phyloP scores from a whole-genome alignment of 2,329 filamentous ascomycete genomes.

The Penicillium sp. region DNA sequence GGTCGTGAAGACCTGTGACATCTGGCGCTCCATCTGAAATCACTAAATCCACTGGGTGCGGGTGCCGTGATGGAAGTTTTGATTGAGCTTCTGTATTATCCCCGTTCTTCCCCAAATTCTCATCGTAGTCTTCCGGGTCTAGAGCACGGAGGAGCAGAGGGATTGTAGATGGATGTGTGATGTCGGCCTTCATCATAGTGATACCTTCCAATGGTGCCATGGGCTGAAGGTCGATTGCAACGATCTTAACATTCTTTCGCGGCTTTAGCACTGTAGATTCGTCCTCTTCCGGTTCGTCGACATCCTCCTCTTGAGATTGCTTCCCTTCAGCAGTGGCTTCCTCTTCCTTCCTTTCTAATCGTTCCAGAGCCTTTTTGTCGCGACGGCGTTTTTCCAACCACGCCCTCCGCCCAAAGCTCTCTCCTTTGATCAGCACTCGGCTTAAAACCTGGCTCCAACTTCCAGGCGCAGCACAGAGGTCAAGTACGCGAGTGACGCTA shows the following conservation, averaged over 20 bases:
- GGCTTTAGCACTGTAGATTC: constrained; percentile 40
- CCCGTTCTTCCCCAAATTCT: not conserved
- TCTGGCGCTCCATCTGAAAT: constrained; percentile 94
- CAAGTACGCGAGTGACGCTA: constrained; percentile 85
- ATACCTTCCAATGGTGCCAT: constrained; percentile 94
- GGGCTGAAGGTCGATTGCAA: constrained; percentile 91
- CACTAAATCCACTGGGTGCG: constrained; percentile 84
- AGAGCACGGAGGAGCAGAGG: constrained; percentile 81
- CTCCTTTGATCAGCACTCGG: constrained; percentile 85
- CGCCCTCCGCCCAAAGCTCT: constrained; percentile 78
- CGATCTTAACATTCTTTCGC: constrained; percentile 79
- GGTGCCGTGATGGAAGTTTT: constrained; percentile 46
- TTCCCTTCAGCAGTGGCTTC: constrained; percentile 17
- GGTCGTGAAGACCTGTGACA: constrained; percentile 91
- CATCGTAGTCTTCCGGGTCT: constrained; percentile 62
- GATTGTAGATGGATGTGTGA: constrained; percentile 93
- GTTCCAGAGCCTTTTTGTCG: constrained; percentile 37
- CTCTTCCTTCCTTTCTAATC: constrained; percentile 16
- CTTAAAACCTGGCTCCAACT: constrained; percentile 98
- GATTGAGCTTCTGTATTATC: constrained; percentile 22
- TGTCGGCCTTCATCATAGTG: constrained; percentile 87
- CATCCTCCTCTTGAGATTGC: constrained; percentile 28
- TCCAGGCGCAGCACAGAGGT: constrained; percentile 90
- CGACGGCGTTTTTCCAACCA: constrained; percentile 81
- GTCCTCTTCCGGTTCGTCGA: constrained; percentile 26